Evolutionary conservation across 2,329 filamentous ascomycete species (phyloP).

Genomic region (Bipolaris zeicola): DNA sequence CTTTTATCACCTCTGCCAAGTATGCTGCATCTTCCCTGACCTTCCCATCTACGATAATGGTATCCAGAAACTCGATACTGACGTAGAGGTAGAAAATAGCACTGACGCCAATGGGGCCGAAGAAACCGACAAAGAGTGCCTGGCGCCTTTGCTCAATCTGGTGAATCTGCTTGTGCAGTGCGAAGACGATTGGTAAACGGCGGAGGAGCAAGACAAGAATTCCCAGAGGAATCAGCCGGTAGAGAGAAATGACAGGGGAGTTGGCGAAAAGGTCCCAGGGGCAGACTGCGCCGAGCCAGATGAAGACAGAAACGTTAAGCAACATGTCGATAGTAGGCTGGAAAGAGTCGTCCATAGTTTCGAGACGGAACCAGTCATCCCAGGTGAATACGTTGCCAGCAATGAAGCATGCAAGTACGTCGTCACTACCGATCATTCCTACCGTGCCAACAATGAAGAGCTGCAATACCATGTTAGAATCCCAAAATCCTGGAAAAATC

Average conservation of each 20-base stretch:
- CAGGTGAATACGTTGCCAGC: conserved; percentile 90
- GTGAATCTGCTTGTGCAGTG: conserved; percentile 74
- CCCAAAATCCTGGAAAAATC: too few species aligned
- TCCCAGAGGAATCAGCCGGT: conserved; percentile 74
- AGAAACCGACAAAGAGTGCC: conserved; percentile 87
- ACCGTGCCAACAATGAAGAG: conserved; percentile 87
- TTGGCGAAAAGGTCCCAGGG: conserved; percentile 75
- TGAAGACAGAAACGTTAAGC: conserved; percentile 84
- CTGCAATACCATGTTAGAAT: conserved; percentile 31
- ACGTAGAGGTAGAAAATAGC: conserved; percentile 91
- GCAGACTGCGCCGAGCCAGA: conserved; percentile 76
- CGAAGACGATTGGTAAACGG: conserved; percentile 76
- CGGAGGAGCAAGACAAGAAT: conserved; percentile 77
- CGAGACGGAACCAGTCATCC: conserved; percentile 92
- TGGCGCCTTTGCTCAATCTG: conserved; percentile 78
- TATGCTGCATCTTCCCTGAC: conserved; percentile 68
- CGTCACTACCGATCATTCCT: conserved; percentile 84
- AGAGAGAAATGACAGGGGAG: conserved; percentile 73
- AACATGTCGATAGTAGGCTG: conserved; percentile 95
- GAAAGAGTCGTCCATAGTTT: conserved; percentile 88
- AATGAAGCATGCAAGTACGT: conserved; percentile 90
- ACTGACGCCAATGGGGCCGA: conserved; percentile 88
- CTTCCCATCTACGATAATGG: conserved; percentile 63
- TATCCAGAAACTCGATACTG: conserved; percentile 72
- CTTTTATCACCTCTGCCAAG: conserved; percentile 68